Evolutionary conservation across 352 stramenopile genomes (phyloP), one percentile per base, ranked within the genome.

Genomic region (Chrysophaeum taylorii): DNA sequence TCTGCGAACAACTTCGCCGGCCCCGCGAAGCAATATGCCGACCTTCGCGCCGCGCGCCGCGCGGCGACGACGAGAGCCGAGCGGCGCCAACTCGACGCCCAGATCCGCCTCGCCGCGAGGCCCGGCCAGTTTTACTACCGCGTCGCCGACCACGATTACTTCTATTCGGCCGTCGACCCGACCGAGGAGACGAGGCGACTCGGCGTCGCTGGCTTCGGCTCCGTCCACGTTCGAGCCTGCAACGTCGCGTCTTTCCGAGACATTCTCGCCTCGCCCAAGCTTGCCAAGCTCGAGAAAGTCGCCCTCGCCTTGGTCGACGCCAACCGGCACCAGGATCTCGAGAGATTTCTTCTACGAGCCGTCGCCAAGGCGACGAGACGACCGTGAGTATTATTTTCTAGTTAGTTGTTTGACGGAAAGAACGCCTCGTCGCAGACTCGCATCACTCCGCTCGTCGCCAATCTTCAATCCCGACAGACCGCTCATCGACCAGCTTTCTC

Each of bases 241-340:
- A 66, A 66, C 35, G 57, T 66, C 33, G 57, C 33, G 1, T 66
- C 57, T 2, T 66, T 66, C 35, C 57, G 57, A 9, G 57, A 66
- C 35, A 41, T 66, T 23, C 57, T 66, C 12, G 57, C 31, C 12
- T 27, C 2, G 7, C 2, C 52, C 27, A 15, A 2, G 7, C 7
- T 63, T 18, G 57, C 57, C 12, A 41, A 45, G 57, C 57, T 66
- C 9, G 57, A 66, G 57, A 31, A 35, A 31, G 57, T 36, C 12
- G 57, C 36, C 1, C 23, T 66, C 1, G 2, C 1, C 23, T 36
- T 66, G 33, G 57, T 66, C 31, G 57, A 66, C 14, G 57, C 33
- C 33, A 23, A 66, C 57, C 16, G 45, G 16, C 57, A 66, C 31
- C 15, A 33, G 14, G 18, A 36, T 9, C 35, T 48, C 57, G 33